Base-by-base conservation (phyloP, 2,329 filamentous ascomycete species). In the Colletotrichum echinochloae region DNA sequence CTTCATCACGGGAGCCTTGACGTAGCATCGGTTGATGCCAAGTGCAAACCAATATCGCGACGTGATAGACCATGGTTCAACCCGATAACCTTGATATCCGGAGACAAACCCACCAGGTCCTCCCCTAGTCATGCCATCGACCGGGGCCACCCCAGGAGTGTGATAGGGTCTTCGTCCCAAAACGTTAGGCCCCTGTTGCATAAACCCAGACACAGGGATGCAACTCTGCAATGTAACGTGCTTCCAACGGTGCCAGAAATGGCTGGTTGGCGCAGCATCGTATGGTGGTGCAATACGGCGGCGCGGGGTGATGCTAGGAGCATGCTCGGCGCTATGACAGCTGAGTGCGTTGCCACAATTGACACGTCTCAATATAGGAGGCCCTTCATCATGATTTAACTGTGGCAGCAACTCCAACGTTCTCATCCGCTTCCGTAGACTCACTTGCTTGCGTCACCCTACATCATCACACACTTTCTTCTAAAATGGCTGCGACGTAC, bases 401-500 rank as follows among this genome's bases (percentile, higher is more conserved):
- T 67, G 55, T 28, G 51, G 16, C 52, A n/a, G 6, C 20, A 56
- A 18, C 46, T 65, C 67, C 49, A 59, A 65, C 20, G 30, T 37
- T 35, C 23, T 33, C 9, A 20, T 44, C 7, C 8, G 41, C 28
- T 44, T 39, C 48, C 51, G 46, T 49, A 62, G 23, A 44, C 26
- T 44, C 49, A 52, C 23, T 59, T 63, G 23, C 23, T 49, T 52
- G 35, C 23, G 46, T 51, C 49, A 55, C 35, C 33, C 48, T 14
- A 57, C 28, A 66, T 56, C 56, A 66, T n/a, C n/a, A 33, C 16
- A 30, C 16, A 9, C 26, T 35, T 20, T 49, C 28, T 37, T 28
- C 28, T 30, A 37, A 66, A 41, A 70, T 77, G 56, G 73, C 74
- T 72, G 74, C 72, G 26, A 73, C 74, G n/a, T 71, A 71, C 59